Evolutionary conservation across 2,329 filamentous ascomycete species (phyloP), one percentile per base, ranked within the genome.

Genomic region (Lasiodiplodia gonubiensis): DNA sequence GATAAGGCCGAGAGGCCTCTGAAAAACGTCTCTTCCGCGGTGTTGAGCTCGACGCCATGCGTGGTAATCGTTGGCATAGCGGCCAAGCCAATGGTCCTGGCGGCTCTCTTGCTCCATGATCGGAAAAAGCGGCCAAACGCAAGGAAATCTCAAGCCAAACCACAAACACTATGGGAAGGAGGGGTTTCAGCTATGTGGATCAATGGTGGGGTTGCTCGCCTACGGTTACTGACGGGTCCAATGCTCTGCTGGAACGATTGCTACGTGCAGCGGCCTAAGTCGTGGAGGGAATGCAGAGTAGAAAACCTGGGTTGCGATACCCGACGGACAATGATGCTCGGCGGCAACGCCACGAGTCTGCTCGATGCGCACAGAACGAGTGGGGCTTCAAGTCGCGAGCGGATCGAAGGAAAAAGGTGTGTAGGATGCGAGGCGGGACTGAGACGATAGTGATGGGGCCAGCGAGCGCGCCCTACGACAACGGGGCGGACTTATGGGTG

Each of bases 1-100:
- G 0, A 83, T 78, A 5, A 82, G 73, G 0, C 82, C 82, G 1
- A 83, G 68, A 0, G 80, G 80, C 10, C 81, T 73, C 21, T 71
- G 72, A 67, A 77, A 80, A 4, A 61, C 30, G 4, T 51, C 27
- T 37, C 27, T 63, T 6, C 59, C 59, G 27, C 12, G 30, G 39
- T 37, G 42, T 35, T 37, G 59, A 25, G n/a, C 59, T 59, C 53
- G 69, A 53, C 70, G 74, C 81, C 81, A 83, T 25, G 72, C 67
- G 68, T 82, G 78, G 68, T 76, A 75, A 11, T 73, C 73, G 39
- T 71, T 72, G 64, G 79, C 79, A 67, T 82, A 82, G 67, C 76
- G 75, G 51, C 73, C 71, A 8, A 82, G 74, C 81, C 81, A 83
- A 63, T 79, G 57, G 27, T 55, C 55, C 27, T 55, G 30, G 18